Base-by-base conservation (phyloP, 2,329 filamentous ascomycete genomes). In the Fusarium brachygibbosum region DNA sequence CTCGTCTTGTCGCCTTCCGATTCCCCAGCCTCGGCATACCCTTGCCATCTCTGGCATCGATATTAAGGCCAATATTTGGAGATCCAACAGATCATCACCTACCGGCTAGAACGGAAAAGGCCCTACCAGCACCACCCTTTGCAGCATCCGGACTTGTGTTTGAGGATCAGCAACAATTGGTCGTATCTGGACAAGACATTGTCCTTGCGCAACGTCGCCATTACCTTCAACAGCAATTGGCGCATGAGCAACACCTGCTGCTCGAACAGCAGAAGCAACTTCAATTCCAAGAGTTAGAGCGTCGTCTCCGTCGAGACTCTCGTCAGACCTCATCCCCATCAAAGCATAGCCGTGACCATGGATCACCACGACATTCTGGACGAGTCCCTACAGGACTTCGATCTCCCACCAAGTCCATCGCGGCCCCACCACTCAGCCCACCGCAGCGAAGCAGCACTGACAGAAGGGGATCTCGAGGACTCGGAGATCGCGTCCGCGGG, bases 331-430 rank as follows among this genome's bases (percentile, higher is more conserved):
- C 58, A n/a, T 50, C 68, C 4, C 38, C 58, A 4, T 50, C 57
- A 38, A 70, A 70, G 21, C 38, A 49, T 37, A 31, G 29, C 40
- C 65, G 56, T 21, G 54, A 78, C 72, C 75, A 75, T 66, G 75
- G 78, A 81, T 74, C 79, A 66, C 58, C 76, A 78, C 71, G 80
- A 82, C 73, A 77, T 72, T 57, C 81, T 84, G 76, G 86, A 86
- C 82, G 84, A 76, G 73, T 87, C 84, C 63, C 81, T 86, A 75
- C 84, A 81, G 81, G 86, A 86, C 74, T 85, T 84, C 83, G 85
- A 84, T 74, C 83, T 80, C 73, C 83, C 83, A 75, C 81, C 79
- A 76, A 81, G 78, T 67, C 78, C 78, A 51, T 77, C 74, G 59
- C 74, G 74, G 50, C 75, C 75, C 55, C 77, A 71, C 42, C 78